Evolutionary conservation across 2,329 filamentous ascomycete genomes (phyloP), one percentile per base, ranked within the genome.

Genomic region (Botrytis sinoallii): DNA sequence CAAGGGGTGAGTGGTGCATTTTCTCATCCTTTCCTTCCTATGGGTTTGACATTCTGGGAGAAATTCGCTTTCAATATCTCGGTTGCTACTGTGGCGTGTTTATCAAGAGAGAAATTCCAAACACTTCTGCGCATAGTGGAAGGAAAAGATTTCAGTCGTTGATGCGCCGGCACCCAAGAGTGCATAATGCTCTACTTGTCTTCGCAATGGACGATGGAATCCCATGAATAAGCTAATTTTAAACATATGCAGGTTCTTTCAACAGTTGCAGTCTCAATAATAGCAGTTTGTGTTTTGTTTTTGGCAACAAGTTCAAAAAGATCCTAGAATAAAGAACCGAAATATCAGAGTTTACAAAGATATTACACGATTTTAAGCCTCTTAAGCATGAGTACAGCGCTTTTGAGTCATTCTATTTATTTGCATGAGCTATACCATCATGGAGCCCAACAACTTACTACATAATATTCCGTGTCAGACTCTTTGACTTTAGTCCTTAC

Each of bases 381-480:
- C 88, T 97, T 74, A 97, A 93, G 0, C 93, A 93, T 0, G 93
- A 97, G 80, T 94, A 97, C 81, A 92, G 97, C 29, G 93, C 94
- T 6, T 93, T 93, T 0, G 96, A 81, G 92, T 96, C 16, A 92
- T 89, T 1, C 84, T 96, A 46, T 91, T 90, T 22, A 93, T 96
- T 84, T 97, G 38, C 87, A 92, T 75, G 93, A 93, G 0, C 86
- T 88, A 65, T 89, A 93, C 40, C 84, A 91, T 52, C 84, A 91
- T 52, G 93, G 93, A 0, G 83, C 96, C 16, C 86, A 84, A 6
- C 95, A 18, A 93, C 93, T 2, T 91, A 97, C 77, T 97, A 48
- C 96, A 97, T 85, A 97, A 97, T 79, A 95, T 0, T 94, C 91
- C 0, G 90, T 91, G 18, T 97, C 93, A 79, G 93, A 97, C 82